These are phyloP conservation scores for Rhinocladiella mackenziei DNA, from an alignment of 2,329 filamentous ascomycete genomes.

Conservation along the genomic window DNA sequence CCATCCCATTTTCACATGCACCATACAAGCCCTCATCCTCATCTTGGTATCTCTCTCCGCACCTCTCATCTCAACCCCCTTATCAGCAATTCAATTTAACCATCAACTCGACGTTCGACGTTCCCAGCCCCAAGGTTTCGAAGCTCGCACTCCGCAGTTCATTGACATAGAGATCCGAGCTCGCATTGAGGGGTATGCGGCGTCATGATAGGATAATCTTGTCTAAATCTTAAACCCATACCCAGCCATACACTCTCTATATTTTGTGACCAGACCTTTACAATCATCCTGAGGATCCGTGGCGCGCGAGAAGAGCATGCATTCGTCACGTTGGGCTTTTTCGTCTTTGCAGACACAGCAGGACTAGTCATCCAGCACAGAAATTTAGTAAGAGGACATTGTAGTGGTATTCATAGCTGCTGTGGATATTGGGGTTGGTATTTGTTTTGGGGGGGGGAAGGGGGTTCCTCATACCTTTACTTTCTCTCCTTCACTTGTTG, in stretches of 20 bases:
- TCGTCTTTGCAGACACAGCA: conserved; percentile 98
- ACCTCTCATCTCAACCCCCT: too few relatives aligned
- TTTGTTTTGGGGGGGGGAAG: neutral
- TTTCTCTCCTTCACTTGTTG: conserved; percentile 22
- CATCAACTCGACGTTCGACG: too few relatives aligned
- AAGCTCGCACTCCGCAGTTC: too few relatives aligned
- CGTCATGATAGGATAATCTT: too few relatives aligned
- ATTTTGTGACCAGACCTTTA: conserved; percentile 74
- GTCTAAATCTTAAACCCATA: conserved; percentile 71
- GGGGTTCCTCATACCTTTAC: conserved; percentile 24
- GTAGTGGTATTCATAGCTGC: too few relatives aligned
- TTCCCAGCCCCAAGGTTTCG: too few relatives aligned
- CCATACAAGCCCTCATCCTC: too few relatives aligned
- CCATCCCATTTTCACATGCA: neutral
- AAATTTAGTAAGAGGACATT: too few relatives aligned
- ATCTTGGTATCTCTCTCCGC: too few relatives aligned
- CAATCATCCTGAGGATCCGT: conserved; percentile 81
- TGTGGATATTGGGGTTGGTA: neutral
- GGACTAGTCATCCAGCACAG: conserved; percentile 68
- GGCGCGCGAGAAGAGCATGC: conserved; percentile 93
- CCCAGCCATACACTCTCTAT: conserved; percentile 86
- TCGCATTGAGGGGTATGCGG: too few relatives aligned
- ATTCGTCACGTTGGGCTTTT: conserved; percentile 89
- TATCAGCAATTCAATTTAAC: too few relatives aligned
- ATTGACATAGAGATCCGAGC: too few relatives aligned